phyloP scores from a whole-genome alignment of 257 asterid species.

The Solanum chmielewskii region DNA sequence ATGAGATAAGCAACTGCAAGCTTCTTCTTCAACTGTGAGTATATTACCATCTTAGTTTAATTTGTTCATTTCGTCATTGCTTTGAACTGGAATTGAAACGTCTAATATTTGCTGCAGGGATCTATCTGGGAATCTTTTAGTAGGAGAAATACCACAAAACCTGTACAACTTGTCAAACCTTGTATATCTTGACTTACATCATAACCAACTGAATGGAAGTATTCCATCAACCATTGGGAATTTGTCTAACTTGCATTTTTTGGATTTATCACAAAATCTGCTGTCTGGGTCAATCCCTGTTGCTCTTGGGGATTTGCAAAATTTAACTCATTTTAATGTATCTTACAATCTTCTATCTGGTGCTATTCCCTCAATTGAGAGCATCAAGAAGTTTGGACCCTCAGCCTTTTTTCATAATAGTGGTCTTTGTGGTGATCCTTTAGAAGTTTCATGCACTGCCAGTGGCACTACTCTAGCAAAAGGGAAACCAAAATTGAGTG shows the following conservation, averaged over 20 bases:
- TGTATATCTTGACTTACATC: constrained; percentile 57
- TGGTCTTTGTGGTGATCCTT: constrained; percentile 72
- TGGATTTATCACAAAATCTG: constrained; percentile 61
- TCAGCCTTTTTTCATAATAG: constrained; percentile 65
- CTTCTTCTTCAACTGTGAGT: constrained; percentile 88
- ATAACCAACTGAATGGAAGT: constrained; percentile 51
- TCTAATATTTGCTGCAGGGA: constrained; percentile 43
- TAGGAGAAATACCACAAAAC: constrained; percentile 49
- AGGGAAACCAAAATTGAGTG: constrained; percentile 52
- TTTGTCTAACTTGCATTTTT: constrained; percentile 42
- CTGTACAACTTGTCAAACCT: constrained; percentile 61
- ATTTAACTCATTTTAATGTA: constrained; percentile 55
- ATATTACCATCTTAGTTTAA: not conserved
- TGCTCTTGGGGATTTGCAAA: constrained; percentile 38
- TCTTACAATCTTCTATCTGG: constrained; percentile 82
- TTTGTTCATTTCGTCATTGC: not conserved
- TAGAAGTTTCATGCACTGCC: constrained; percentile 34
- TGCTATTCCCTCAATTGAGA: constrained; percentile 46
- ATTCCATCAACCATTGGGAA: constrained; percentile 55
- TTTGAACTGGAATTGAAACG: not conserved
- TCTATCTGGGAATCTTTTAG: constrained; percentile 53
- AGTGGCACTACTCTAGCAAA: constrained; percentile 6
- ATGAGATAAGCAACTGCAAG: constrained; percentile 57
- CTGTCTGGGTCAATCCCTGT: constrained; percentile 57
- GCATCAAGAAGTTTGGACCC: constrained; percentile 46